Percentiles rank a stretch among this genome's conserved stretches.
phyloP scores from a whole-genome alignment of 2,329 filamentous ascomycete genomes.

The Sclerotinia subarctica region DNA sequence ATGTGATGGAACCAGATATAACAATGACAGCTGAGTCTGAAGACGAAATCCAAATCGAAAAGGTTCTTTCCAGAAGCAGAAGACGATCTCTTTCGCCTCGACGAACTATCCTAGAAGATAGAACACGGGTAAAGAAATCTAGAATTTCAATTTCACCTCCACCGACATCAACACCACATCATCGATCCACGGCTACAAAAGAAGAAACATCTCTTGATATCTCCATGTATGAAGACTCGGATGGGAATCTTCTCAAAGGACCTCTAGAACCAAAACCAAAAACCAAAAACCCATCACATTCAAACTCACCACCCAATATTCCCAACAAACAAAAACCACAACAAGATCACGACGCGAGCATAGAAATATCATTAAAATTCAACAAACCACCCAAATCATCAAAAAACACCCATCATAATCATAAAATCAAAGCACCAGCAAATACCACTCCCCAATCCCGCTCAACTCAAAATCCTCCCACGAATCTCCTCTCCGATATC shows the following conservation, averaged over 20 bases:
- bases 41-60: background rate
- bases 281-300: too few species aligned
- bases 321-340: background rate
- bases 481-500: background rate
- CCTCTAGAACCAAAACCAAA: background rate
- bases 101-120: background rate
- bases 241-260: background rate
- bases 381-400: background rate
- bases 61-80: background rate
- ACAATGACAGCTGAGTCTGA: background rate
- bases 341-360: background rate
- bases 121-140: background rate
- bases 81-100: background rate
- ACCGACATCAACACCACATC: background rate
- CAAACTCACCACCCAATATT: background rate
- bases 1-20: background rate
- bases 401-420: background rate
- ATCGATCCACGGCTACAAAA: background rate
- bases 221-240: background rate
- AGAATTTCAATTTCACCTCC: background rate
- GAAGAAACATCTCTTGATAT: background rate
- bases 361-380: background rate
- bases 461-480: background rate
- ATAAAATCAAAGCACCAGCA: background rate
- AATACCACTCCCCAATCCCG: too few species aligned